Conservation (phyloP, 2,329 filamentous ascomycete species). For the Colletotrichum nymphaeae region DNA sequence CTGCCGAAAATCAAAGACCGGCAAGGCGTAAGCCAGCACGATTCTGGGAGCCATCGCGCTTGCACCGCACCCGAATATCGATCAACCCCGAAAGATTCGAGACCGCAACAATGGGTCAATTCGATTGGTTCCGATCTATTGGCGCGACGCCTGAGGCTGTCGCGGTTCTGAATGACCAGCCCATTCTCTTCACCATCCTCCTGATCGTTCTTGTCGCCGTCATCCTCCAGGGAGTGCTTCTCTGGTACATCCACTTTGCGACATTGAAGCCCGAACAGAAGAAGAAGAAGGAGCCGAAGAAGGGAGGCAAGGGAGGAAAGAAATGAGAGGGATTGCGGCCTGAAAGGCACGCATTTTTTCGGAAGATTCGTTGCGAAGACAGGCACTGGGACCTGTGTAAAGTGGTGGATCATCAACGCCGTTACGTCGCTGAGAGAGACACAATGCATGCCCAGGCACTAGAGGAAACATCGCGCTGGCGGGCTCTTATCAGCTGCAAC, state of each 20-base stretch:
- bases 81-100: background rate
- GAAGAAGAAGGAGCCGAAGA: constrained; percentile 62
- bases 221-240: constrained; percentile 56
- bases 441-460: background rate
- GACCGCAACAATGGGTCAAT: constrained; percentile 57
- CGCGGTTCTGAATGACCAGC: constrained; percentile 70
- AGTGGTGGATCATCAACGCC: background rate
- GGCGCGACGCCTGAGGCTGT: constrained; percentile 69
- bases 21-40: background rate
- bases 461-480: background rate
- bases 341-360: background rate
- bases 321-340: constrained; percentile 19
- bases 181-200: constrained; percentile 67
- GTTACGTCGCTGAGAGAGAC: background rate
- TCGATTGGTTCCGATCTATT: constrained; percentile 67
- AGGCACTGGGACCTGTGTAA: background rate
- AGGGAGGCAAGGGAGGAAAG: constrained; percentile 45
- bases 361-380: background rate
- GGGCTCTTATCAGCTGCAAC: background rate
- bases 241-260: constrained; percentile 70
- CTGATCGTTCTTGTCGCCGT: constrained; percentile 64
- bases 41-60: background rate
- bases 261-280: constrained; percentile 71
- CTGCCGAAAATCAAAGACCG: background rate
- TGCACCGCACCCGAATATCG: background rate